These are phyloP conservation scores for Paralagenidium karlingii DNA, from an alignment of 352 stramenopile genomes.

Conservation along the genomic window DNA sequence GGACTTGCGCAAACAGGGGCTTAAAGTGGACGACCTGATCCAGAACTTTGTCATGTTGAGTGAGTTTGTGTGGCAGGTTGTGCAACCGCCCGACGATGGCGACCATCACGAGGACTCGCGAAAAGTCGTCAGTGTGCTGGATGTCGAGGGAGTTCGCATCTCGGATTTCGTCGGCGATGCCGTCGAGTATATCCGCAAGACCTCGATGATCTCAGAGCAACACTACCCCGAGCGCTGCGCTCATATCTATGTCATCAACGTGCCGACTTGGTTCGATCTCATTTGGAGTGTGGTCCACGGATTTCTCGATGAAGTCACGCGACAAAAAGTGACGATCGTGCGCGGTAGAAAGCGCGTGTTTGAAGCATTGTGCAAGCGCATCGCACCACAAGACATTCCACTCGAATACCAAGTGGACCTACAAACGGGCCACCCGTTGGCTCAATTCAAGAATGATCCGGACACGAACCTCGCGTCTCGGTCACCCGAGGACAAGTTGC, in stretches of 20 bases:
- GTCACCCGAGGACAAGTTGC: slow-evolving; percentile 47
- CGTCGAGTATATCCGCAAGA: slow-evolving; percentile 75
- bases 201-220: slow-evolving; percentile 61
- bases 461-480: too few species aligned
- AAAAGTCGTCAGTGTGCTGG: slow-evolving; percentile 76
- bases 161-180: slow-evolving; percentile 75
- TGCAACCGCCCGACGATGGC: too few species aligned
- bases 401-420: too few species aligned
- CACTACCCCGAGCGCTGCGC: slow-evolving; percentile 90
- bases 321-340: slow-evolving; percentile 88
- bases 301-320: slow-evolving; percentile 88
- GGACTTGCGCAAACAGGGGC: slow-evolving; percentile 55
- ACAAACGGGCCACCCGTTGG: too few species aligned
- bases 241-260: slow-evolving; percentile 92
- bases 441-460: too few species aligned
- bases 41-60: slow-evolving; percentile 80
- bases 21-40: slow-evolving; percentile 72
- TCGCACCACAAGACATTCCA: slow-evolving; percentile 68
- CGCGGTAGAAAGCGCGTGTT: slow-evolving; percentile 66
- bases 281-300: slow-evolving; percentile 89
- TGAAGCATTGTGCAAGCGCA: slow-evolving; percentile 54
- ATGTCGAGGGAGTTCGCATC: slow-evolving; percentile 75
- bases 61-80: slow-evolving; percentile 80
- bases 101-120: slow-evolving; percentile 74
- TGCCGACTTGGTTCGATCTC: slow-evolving; percentile 88